These are phyloP conservation scores for Vitis riparia DNA, from an alignment of 164 flowering plant genomes.

Conservation along the genomic window DNA sequence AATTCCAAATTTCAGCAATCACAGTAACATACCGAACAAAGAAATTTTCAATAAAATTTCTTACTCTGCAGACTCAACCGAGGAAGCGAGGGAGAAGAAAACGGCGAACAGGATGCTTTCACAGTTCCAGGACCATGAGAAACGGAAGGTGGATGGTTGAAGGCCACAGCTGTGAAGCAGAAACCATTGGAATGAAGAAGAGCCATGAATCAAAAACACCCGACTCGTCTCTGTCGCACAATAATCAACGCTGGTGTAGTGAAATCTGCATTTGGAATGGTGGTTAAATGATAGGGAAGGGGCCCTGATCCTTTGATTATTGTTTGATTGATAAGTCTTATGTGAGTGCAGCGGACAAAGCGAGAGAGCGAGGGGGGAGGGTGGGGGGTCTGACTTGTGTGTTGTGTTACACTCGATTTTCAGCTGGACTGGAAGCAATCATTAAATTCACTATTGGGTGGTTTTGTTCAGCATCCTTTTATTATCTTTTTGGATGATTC, in stretches of 20 bases:
- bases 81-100: slow-evolving; percentile 17
- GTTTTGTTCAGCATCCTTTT: no score
- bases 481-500: no score
- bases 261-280: no score
- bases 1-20: not conserved
- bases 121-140: slow-evolving; percentile 4
- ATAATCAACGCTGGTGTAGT: not conserved
- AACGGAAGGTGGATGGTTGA: slow-evolving; percentile 11
- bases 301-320: no score
- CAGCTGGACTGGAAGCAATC: no score
- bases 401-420: no score
- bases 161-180: slow-evolving; percentile 20
- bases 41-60: not conserved
- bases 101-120: slow-evolving; percentile 8
- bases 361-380: no score
- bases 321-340: no score
- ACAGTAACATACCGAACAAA: not conserved
- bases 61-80: slow-evolving; percentile 28
- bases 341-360: no score
- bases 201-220: slow-evolving; percentile 24
- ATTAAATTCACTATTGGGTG: no score
- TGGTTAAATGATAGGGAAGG: no score
- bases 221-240: not conserved
- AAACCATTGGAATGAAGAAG: slow-evolving; percentile 29
- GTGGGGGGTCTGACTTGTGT: no score